Evolutionary conservation across 2,329 filamentous ascomycete species (phyloP).

Genomic region (Cladosporium velox): DNA sequence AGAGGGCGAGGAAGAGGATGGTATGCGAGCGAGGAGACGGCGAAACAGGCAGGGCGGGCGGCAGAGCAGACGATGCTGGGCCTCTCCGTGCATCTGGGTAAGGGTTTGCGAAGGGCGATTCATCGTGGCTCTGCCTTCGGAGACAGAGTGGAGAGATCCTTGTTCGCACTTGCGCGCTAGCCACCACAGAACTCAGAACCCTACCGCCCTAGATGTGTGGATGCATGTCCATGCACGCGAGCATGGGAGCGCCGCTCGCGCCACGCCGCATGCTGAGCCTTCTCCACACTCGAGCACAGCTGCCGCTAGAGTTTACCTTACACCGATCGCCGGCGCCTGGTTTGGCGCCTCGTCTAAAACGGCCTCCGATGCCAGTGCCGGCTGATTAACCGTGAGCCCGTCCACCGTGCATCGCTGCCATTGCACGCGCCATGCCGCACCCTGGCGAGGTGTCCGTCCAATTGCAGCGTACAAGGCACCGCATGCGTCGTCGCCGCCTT

Average conservation of each 20-base stretch:
- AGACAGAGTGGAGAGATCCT: constrained; percentile 13
- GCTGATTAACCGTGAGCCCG: background rate
- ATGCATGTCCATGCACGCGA: background rate
- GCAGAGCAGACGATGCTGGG: constrained; percentile 11
- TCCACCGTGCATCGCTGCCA: background rate
- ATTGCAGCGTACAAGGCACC: background rate
- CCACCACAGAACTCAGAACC: background rate
- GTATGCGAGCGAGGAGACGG: constrained; percentile 21
- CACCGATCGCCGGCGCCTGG: background rate
- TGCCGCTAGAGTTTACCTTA: background rate
- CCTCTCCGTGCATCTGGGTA: constrained; percentile 11
- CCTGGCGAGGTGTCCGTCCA: background rate
- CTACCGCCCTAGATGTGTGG: background rate
- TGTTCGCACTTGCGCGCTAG: constrained; percentile 1
- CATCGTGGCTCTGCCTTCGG: constrained; percentile 15
- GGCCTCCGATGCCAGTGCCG: background rate
- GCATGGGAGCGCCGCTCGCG: background rate
- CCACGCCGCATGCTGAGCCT: background rate
- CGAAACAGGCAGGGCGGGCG: constrained; percentile 20
- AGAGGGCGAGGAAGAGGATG: constrained; percentile 5
- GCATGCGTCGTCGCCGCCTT: background rate
- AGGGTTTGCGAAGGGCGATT: constrained; percentile 11
- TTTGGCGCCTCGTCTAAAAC: background rate
- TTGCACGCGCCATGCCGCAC: background rate
- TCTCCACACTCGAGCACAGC: background rate